Base-by-base conservation (phyloP, 2,329 filamentous ascomycete species). In the Penicillium verrucosum region DNA sequence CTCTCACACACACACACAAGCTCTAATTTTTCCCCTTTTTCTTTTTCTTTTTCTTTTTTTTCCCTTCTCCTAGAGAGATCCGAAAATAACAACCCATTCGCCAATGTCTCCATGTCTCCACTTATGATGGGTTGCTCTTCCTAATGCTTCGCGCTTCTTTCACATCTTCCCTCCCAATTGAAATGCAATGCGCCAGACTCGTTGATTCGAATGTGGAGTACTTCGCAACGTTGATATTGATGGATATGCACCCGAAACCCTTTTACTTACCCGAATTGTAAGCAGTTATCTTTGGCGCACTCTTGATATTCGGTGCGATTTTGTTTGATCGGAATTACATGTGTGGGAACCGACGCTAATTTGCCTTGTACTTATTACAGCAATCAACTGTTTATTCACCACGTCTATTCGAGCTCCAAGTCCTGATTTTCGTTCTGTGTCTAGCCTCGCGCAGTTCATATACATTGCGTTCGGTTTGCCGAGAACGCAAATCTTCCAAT, bases 101-200 rank as follows among this genome's bases (percentile, higher is more conserved):
- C 48, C 53, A 21, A 23, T 46, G 5, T 21, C 42, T 30, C 47
- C 25, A 57, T 56, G 42, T 37, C 53, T 48, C 52, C 42, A 52
- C 54, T 46, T 36, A 10, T 30, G 44, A 47, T 30, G 45, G 18
- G 29, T 25, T 44, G 14, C n/a, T 48, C 42, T 40, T 49, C 37
- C 37, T 57, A 38, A 54, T 30, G 40, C 48, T 46, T 23, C 27
- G 36, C 50, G 37, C 32, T 45, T 38, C 47, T 56, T 43, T 38
- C 40, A 46, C 43, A 21, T 36, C 18, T 42, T 50, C 41, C 34
- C 11, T 38, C 38, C 37, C 40, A 55, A 56, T 46, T 56, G 54
- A 51, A 29, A 43, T 41, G 30, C 27, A 32, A 56, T 56, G 54
- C 48, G 51, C 51, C 51, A 53, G 32, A 30, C 49, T 29, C 40